Percentiles rank a stretch among this genome's conserved stretches.
Conservation (phyloP, 225 moss, liverwort and hornwort species). For the Sphagnum tenellum region DNA sequence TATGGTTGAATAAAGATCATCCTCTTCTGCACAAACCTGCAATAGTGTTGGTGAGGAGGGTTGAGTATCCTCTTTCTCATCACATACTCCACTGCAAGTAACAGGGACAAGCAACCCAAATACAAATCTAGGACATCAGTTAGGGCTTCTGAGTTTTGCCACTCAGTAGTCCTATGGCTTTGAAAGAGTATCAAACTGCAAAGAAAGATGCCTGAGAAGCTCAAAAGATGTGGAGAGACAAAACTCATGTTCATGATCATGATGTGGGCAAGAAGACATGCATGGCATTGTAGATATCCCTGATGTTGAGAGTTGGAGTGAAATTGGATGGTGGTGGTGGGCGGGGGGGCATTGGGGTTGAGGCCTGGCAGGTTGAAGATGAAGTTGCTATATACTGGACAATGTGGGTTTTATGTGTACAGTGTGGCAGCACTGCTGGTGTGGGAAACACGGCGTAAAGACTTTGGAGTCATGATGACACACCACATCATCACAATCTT, state of each 20-base stretch:
- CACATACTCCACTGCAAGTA: no score
- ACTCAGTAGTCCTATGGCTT: no score
- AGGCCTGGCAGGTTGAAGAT: conserved; percentile 55
- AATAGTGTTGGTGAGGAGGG: no score
- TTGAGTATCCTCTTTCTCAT: no score
- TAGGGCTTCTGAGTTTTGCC: neutral
- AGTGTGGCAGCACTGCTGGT: conserved; percentile 56
- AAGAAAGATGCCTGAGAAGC: neutral
- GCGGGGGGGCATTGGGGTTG: neutral
- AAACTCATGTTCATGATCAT: neutral
- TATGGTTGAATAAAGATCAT: no score
- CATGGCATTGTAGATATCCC: no score
- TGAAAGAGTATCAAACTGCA: no score
- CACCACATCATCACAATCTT: conserved; percentile 75
- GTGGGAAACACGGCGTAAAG: conserved; percentile 81
- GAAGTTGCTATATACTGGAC: conserved; percentile 57
- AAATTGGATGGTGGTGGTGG: neutral
- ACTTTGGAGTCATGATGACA: conserved; percentile 81
- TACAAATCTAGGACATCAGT: neutral
- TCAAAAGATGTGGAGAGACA: neutral
- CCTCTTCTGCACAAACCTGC: no score
- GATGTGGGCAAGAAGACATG: no score
- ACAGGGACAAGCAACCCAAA: no score
- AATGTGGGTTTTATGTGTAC: conserved; percentile 77
- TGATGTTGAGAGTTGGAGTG: no score